These are phyloP conservation scores for Persicaria maculosa DNA, from an alignment of 148 eudicot species.

Conservation along the genomic window DNA sequence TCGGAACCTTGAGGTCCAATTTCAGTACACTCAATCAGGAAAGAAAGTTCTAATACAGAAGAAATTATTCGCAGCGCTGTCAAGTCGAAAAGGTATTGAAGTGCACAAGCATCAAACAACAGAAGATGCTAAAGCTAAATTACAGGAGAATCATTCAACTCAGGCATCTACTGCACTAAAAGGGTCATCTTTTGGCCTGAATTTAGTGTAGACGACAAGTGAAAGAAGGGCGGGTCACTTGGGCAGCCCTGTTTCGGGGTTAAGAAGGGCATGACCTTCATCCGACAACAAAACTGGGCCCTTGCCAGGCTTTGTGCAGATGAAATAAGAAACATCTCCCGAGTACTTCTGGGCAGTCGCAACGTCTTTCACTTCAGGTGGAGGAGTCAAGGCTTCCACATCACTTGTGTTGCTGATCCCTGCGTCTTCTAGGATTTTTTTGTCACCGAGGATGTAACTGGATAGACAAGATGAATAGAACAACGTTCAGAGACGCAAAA, in stretches of 20 bases:
- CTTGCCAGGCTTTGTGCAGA: constrained; percentile 83
- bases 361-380: constrained; percentile 49
- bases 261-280: constrained; percentile 60
- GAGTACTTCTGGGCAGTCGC: constrained; percentile 35
- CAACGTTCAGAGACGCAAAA: background rate
- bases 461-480: constrained; percentile 8
- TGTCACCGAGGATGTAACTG: constrained; percentile 84
- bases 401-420: constrained; percentile 64
- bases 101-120: background rate
- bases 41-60: background rate
- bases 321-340: constrained; percentile 83
- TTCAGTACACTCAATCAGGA: background rate
- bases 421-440: constrained; percentile 70
- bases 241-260: constrained; percentile 72
- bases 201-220: background rate
- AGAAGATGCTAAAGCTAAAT: background rate
- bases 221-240: constrained; percentile 35
- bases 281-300: constrained; percentile 71
- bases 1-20: background rate
- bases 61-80: background rate
- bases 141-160: no score
- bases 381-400: constrained; percentile 56
- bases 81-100: background rate
- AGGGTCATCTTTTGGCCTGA: background rate
- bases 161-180: background rate